Percentiles rank a stretch among this genome's conserved stretches.
phyloP scores from a whole-genome alignment of 495 filamentous ascomycete species.

The Cercophora newfieldiana region DNA sequence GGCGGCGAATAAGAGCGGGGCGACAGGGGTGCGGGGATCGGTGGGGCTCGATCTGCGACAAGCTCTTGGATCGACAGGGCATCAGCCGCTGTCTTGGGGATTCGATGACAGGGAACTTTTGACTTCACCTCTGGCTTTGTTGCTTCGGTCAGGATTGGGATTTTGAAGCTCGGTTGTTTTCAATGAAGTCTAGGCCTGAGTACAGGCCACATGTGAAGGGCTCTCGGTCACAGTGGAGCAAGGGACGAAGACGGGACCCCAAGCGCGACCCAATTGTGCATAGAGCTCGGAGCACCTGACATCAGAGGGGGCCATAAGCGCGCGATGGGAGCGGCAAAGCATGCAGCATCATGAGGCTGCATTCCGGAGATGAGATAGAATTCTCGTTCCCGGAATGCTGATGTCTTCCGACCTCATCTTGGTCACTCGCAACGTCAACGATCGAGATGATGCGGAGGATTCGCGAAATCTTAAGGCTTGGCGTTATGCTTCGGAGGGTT shows the following conservation, averaged over 20 bases:
- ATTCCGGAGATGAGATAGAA: not conserved
- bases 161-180: not conserved
- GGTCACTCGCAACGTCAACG: not conserved
- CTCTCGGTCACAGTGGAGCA: not conserved
- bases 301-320: not conserved
- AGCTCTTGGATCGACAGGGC: not conserved
- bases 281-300: not conserved
- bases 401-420: not conserved
- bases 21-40: not conserved
- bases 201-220: not conserved
- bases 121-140: not conserved
- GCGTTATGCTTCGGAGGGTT: not conserved
- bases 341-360: not conserved
- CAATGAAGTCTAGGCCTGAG: not conserved
- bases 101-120: not conserved
- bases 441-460: not conserved
- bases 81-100: not conserved
- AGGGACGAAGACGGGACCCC: not conserved
- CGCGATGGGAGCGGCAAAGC: not conserved
- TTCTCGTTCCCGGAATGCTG: not conserved
- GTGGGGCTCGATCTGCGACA: slow-evolving; percentile 10
- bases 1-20: not conserved
- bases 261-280: not conserved
- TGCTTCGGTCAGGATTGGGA: not conserved
- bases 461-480: not conserved